Conservation (phyloP, 2,329 filamentous ascomycete genomes). For the Fusarium sp. region DNA sequence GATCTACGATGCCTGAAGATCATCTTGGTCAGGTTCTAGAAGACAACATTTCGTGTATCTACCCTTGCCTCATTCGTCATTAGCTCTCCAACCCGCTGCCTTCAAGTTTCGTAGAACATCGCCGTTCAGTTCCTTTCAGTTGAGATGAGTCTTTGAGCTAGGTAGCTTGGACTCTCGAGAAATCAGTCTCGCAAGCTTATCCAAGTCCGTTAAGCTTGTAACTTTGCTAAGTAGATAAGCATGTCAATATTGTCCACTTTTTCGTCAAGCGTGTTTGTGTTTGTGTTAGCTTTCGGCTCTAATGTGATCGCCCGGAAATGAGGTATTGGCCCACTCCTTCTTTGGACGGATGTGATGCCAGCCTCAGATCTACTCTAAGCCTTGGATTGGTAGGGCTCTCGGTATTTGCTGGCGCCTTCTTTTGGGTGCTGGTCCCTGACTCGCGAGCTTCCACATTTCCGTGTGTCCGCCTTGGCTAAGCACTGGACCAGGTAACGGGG, state of each 20-base stretch:
- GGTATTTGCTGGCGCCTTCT: not conserved
- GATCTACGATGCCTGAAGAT: slow-evolving; percentile 28
- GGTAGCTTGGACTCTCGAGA: not conserved
- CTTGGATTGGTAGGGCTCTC: slow-evolving; percentile 6
- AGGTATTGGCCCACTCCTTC: slow-evolving; percentile 4
- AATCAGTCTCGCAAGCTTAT: slow-evolving; percentile 11
- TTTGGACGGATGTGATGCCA: not conserved
- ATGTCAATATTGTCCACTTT: not conserved
- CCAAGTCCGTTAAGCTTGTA: not conserved
- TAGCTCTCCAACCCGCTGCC: not conserved
- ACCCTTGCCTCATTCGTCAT: not conserved
- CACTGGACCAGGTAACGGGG: not conserved
- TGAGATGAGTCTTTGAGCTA: not conserved
- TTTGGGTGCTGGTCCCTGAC: slow-evolving; percentile 6
- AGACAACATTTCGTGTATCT: slow-evolving; percentile 1
- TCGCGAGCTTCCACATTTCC: slow-evolving; percentile 7
- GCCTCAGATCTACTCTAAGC: slow-evolving; percentile 7
- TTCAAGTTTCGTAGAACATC: not conserved
- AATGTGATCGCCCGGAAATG: slow-evolving; percentile 4
- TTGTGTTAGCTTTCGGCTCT: slow-evolving; percentile 1
- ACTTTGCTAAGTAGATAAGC: not conserved
- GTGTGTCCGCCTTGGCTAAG: slow-evolving; percentile 5
- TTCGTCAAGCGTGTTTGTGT: not conserved
- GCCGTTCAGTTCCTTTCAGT: not conserved
- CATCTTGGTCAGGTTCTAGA: slow-evolving; percentile 10